These are phyloP conservation scores for Ophiostoma angusticollis DNA, from an alignment of 2,329 filamentous ascomycete genomes.

Conservation along the genomic window DNA sequence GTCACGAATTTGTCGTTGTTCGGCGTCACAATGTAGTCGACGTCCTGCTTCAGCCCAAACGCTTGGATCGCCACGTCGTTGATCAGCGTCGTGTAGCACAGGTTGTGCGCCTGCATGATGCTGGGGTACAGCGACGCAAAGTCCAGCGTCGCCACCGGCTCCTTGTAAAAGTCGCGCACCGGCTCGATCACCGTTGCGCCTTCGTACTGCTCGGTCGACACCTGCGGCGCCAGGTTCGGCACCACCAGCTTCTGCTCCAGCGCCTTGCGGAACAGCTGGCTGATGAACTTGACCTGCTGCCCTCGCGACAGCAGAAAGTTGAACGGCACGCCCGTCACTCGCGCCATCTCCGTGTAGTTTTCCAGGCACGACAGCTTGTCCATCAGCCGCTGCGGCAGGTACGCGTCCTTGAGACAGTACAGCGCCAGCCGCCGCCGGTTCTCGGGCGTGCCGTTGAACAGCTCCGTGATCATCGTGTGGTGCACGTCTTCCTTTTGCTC, in stretches of 20 bases:
- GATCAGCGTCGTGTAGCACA: slow-evolving; percentile 91
- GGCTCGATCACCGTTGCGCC: slow-evolving; percentile 97
- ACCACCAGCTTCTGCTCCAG: slow-evolving; percentile 88
- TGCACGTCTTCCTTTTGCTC: slow-evolving; percentile 99
- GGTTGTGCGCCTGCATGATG: slow-evolving; percentile 97
- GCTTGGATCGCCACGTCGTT: slow-evolving; percentile 67
- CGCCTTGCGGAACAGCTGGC: slow-evolving; percentile 91
- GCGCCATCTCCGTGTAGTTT: slow-evolving; percentile 99
- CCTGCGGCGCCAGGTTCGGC: slow-evolving; percentile 64
- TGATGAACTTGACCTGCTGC: slow-evolving; percentile 96
- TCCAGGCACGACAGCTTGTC: slow-evolving; percentile 97
- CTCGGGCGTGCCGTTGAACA: slow-evolving; percentile 93
- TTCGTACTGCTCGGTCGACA: slow-evolving; percentile 80
- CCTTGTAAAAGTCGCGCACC: slow-evolving; percentile 82
- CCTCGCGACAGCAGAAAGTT: slow-evolving; percentile 84
- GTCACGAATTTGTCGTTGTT: slow-evolving; percentile 92
- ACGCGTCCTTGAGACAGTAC: slow-evolving; percentile 96
- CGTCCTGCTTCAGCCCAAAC: slow-evolving; percentile 66
- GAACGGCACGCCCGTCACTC: slow-evolving; percentile 96
- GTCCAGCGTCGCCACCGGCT: slow-evolving; percentile 93
- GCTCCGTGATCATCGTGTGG: slow-evolving; percentile 96
- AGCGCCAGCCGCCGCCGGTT: slow-evolving; percentile 81
- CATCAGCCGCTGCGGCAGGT: slow-evolving; percentile 84
- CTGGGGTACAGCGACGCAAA: slow-evolving; percentile 97
- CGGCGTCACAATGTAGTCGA: slow-evolving; percentile 93